Base-by-base conservation (phyloP, 352 stramenopile genomes). In the Phytophthora citrophthora region DNA sequence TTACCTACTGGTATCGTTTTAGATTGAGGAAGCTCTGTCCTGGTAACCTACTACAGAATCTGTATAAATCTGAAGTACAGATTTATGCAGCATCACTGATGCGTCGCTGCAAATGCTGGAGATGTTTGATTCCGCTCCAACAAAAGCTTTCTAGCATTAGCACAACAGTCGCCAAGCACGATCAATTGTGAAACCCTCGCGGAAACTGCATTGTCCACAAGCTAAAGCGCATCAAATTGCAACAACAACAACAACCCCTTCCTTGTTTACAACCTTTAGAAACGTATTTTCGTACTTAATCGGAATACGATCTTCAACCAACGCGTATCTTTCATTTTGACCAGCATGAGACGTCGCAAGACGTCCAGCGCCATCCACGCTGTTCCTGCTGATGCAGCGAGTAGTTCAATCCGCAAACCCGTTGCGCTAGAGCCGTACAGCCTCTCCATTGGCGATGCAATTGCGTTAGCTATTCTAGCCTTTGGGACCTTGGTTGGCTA, bases 401-500 rank as follows among this genome's bases (percentile, higher is more conserved):
- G 39, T 16, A 58, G 29, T 24, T 32, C 18, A 34, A 13, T 3
- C 29, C 29, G 1, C 8, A 34, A 34, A 34, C 29, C 29, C 12
- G 2, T 7, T 16, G 11, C 44, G 29, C 23, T 39, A 32, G 16
- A 11, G 2, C 36, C 24, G 7, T 53, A 47, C 40, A 23, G 5
- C 5, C 11, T 74, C 18, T 70, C 65, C 11, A 49, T 24, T 29
- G 45, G 34, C 3, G 65, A 74, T 31, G 23, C 50, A 12, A 60
- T 47, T n/a, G 47, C 24, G 0, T 34, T 75, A 18, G 8, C 26
- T 1, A n/a, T 64, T 3, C 47, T 79, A 8, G 55, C 64, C 11
- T 18, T 31, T 26, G 55, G 50, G 7, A 66, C 60, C 43, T 70
- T 97, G 13, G 43, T 59, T 2, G 67, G 95, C 12, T 98, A 98